Conservation (phyloP, 257 asterid species). For the Rhazya stricta region DNA sequence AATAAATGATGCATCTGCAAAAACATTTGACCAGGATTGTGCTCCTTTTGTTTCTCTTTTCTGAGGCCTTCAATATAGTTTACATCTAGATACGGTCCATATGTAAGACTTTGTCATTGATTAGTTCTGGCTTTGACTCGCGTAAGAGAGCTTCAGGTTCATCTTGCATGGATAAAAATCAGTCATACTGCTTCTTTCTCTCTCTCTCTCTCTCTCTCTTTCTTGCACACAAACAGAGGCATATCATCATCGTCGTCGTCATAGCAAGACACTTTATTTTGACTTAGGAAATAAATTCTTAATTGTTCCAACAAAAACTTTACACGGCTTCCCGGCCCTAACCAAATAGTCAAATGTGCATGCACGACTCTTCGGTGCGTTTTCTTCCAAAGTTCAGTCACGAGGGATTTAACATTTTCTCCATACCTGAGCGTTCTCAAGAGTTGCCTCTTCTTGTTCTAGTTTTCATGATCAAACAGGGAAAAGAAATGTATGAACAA, state of each 20-base stretch:
- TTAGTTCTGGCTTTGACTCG: not conserved
- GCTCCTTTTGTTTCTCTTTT: not conserved
- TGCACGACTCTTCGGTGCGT: not conserved
- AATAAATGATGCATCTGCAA: slow-evolving; percentile 20
- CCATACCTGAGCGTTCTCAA: not conserved
- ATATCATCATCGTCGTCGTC: not conserved
- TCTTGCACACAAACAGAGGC: not conserved
- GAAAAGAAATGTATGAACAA: not conserved
- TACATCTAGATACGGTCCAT: not conserved
- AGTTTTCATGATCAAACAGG: not conserved
- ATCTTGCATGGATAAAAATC: not conserved
- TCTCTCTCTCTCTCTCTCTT: not conserved
- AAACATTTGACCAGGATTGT: slow-evolving; percentile 12
- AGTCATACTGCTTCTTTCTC: not conserved
- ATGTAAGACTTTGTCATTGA: not conserved
- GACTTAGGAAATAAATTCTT: not conserved
- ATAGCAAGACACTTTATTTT: not conserved
- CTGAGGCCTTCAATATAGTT: not conserved
- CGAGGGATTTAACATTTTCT: not conserved
- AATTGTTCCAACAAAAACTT: not conserved
- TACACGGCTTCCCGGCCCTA: not conserved
- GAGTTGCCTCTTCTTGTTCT: not conserved
- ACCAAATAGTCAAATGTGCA: slow-evolving; percentile 1
- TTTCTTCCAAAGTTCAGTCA: not conserved
- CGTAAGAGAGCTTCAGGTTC: slow-evolving; percentile 19